Conservation (phyloP, 2,329 filamentous ascomycete species). For the Fusarium caatingaense region DNA sequence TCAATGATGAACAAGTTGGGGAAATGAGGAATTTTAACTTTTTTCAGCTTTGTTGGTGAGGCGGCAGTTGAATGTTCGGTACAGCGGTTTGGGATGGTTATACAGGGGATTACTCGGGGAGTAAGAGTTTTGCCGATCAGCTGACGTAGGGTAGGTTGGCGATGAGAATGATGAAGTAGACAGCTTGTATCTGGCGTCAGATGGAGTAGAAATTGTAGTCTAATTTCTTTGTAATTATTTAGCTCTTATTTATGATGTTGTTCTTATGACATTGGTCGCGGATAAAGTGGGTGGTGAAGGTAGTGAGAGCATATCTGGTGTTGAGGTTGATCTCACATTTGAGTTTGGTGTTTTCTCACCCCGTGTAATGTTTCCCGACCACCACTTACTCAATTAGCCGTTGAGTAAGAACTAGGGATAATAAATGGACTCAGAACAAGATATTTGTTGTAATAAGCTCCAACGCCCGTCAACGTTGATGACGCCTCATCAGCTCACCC, state of each 20-base stretch:
- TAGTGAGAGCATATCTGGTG: fast-evolving
- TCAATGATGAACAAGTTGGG: not conserved
- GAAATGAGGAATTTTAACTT: not conserved
- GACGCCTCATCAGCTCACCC: not conserved
- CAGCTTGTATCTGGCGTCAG: not conserved
- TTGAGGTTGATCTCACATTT: fast-evolving
- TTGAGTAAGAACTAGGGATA: fast-evolving
- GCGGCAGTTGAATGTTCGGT: slow-evolving; percentile 7
- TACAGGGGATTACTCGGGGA: not conserved
- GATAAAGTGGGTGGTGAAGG: not conserved
- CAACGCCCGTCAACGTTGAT: not conserved
- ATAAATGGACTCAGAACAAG: no score
- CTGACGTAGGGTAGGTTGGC: slow-evolving; percentile 11
- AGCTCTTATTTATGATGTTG: not conserved
- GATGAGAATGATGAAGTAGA: not conserved
- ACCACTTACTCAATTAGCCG: not conserved
- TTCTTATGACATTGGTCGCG: not conserved
- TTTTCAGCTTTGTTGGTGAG: not conserved
- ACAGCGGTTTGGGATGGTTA: not conserved
- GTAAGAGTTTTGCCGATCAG: not conserved
- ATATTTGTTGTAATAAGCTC: not conserved
- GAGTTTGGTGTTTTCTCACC: not conserved
- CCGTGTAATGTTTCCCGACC: fast-evolving
- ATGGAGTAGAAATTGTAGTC: fast-evolving
- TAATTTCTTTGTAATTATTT: not conserved